Evolutionary conservation across 768 basidiomycete genomes (phyloP).

Genomic region (Phylloporus arenicola): DNA sequence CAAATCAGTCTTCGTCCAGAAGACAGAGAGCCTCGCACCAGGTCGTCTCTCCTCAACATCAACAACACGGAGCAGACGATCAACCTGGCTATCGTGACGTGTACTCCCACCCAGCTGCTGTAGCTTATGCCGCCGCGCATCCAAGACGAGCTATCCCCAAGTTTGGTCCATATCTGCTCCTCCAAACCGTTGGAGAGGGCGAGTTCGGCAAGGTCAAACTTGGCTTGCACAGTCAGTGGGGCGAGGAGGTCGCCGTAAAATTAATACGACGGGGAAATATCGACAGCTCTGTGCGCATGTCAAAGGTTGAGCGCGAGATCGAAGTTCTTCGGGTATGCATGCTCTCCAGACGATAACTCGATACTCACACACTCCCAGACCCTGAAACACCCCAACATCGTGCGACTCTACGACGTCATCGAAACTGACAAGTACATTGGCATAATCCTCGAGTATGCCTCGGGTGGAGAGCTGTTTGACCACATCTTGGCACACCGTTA

Average conservation of each 20-base stretch:
- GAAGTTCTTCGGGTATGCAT: slow-evolving; percentile 83
- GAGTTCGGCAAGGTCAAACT: slow-evolving; percentile 99
- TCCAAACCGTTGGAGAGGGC: slow-evolving; percentile 96
- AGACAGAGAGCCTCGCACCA: slow-evolving; percentile 72
- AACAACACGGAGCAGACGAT: slow-evolving; percentile 36
- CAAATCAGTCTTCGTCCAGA: slow-evolving; percentile 39
- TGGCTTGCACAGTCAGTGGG: slow-evolving; percentile 90
- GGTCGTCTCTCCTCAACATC: slow-evolving; percentile 51
- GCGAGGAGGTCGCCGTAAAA: slow-evolving; percentile 98
- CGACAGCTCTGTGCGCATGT: slow-evolving; percentile 79
- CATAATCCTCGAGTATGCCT: slow-evolving; percentile 97
- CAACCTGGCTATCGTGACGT: slow-evolving; percentile 60
- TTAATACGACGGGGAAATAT: slow-evolving; percentile 90
- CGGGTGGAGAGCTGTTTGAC: slow-evolving; percentile 97
- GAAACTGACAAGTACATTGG: slow-evolving; percentile 99
- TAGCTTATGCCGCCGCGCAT: slow-evolving; percentile 78
- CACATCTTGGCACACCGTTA: slow-evolving; percentile 97
- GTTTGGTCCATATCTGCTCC: slow-evolving; percentile 91
- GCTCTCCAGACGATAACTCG: slow-evolving; percentile 1
- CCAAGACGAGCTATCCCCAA: slow-evolving; percentile 83
- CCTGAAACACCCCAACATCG: slow-evolving; percentile 97
- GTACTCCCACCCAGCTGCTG: slow-evolving; percentile 78
- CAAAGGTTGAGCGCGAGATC: slow-evolving; percentile 96
- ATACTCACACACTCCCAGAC: slow-evolving; percentile 45
- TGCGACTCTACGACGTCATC: slow-evolving; percentile 95